Evolutionary conservation across 2,329 filamentous ascomycete species (phyloP).

Genomic region (Parafenestella ontariensis): DNA sequence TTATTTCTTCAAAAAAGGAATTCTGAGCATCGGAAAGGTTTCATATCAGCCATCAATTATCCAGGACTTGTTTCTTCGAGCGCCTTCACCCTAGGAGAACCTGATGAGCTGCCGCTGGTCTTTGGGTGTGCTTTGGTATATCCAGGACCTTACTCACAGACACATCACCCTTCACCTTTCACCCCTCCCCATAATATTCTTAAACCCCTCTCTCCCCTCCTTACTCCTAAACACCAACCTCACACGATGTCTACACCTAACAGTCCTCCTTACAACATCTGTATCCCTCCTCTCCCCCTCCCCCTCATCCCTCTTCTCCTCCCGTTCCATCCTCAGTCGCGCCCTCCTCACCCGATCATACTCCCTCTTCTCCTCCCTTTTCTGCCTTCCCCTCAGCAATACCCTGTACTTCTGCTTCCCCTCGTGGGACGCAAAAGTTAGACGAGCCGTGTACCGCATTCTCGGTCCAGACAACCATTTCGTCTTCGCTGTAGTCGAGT

Average conservation of each 20-base stretch:
- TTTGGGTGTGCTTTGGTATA: too few species aligned
- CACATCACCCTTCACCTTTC: not conserved
- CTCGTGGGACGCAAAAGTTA: slow-evolving; percentile 1
- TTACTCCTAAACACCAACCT: slow-evolving; percentile 8
- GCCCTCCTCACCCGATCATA: not conserved
- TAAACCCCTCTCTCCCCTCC: slow-evolving; percentile 2
- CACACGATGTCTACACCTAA: slow-evolving; percentile 1
- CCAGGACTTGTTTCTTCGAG: not conserved
- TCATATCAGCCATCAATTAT: not conserved
- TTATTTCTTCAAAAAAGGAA: too few species aligned
- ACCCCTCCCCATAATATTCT: not conserved
- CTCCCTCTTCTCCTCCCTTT: slow-evolving; percentile 2
- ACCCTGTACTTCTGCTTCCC: slow-evolving; percentile 5
- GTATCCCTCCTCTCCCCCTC: not conserved
- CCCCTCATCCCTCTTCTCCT: not conserved
- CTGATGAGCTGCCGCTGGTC: too few species aligned
- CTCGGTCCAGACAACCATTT: not conserved
- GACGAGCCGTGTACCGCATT: not conserved
- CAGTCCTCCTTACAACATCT: not conserved
- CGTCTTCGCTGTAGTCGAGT: not conserved
- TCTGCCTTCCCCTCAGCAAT: slow-evolving; percentile 2
- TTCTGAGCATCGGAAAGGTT: slow-evolving; percentile 1
- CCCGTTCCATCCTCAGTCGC: slow-evolving; percentile 2
- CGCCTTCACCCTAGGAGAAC: too few species aligned
- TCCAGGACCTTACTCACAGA: not conserved